Base-by-base conservation (phyloP, 257 asterid genomes). In the Solanum chmielewskii region DNA sequence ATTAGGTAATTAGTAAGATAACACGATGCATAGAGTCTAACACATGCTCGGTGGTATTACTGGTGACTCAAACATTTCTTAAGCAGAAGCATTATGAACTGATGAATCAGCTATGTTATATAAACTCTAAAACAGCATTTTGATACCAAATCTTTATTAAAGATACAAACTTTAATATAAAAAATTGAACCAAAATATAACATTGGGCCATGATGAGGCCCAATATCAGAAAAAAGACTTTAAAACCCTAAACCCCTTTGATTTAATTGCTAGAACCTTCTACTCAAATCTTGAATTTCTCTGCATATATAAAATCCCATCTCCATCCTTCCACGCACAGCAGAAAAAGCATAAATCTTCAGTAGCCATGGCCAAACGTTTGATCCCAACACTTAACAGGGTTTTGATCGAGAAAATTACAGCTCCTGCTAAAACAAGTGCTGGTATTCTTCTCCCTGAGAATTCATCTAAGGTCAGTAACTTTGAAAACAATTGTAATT, bases 371-470 rank as follows among this genome's bases (percentile, higher is more conserved):
- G 96, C 98, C 3, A 95, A 88, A 86, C 98, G 99, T 31, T 90
- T 96, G 92, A 90, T 95, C 83, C 98, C 98, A 75, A 87, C 98
- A 33, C 88, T 96, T 25, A 96, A 96, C 93, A 90, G 99, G 83
- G 94, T 96, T 56, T 94, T 96, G 7, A 90, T 96, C n/a, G 98
- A 96, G 92, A 96, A 96, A 85, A 87, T 94, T 59, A 82, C 89
- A n/a, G 93, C 94, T 31, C 98, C 98, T 37, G 89, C 99, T 84
- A 95, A 95, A 90, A 95, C 99, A 87, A 81, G 92, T 16, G 93
- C 95, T 23, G 99, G 99, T 25, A 95, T 96, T 85, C 98, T 96
- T 87, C 98, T 96, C 62, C 99, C 99, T 2, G 99, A 96, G 80
- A 93, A 91, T 52, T 91, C 98, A 13, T 83, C 95, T 87, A 93